Conservation (phyloP, 495 filamentous ascomycete genomes). For the Annulohypoxylon nitens region DNA sequence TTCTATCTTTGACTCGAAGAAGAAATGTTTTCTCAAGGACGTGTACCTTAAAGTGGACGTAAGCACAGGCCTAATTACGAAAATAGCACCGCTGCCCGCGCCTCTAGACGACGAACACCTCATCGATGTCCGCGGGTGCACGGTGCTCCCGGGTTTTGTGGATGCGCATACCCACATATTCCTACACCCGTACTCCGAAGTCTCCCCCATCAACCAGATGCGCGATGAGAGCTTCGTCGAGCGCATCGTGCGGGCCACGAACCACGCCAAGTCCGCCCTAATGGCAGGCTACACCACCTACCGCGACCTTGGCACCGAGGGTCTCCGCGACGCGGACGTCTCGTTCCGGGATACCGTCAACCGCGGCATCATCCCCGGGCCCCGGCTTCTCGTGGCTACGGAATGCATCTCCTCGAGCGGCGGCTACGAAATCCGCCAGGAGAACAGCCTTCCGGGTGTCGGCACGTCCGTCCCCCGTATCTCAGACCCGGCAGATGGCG, state of each 20-base stretch:
- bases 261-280: constrained; percentile 63
- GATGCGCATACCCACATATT: constrained; percentile 69
- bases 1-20: constrained; percentile 61
- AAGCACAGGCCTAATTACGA: constrained; percentile 58
- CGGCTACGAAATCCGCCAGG: constrained; percentile 62
- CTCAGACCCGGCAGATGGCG: constrained; percentile 61
- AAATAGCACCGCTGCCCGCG: constrained; percentile 47
- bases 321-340: constrained; percentile 59
- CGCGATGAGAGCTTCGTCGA: constrained; percentile 64
- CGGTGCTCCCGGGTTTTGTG: constrained; percentile 65
- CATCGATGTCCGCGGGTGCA: constrained; percentile 61
- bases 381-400: constrained; percentile 65
- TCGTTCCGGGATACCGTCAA: constrained; percentile 62
- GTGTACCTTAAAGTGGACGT: constrained; percentile 57
- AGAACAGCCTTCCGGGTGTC: constrained; percentile 53
- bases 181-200: constrained; percentile 63
- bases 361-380: constrained; percentile 64
- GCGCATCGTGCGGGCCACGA: constrained; percentile 63
- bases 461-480: constrained; percentile 54
- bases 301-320: constrained; percentile 67
- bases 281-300: constrained; percentile 68
- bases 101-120: constrained; percentile 28
- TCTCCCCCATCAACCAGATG: constrained; percentile 60
- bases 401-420: constrained; percentile 63
- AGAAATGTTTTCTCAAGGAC: constrained; percentile 59